Base-by-base conservation (phyloP, 2,329 filamentous ascomycete genomes). In the Knoxdaviesia capensis region DNA sequence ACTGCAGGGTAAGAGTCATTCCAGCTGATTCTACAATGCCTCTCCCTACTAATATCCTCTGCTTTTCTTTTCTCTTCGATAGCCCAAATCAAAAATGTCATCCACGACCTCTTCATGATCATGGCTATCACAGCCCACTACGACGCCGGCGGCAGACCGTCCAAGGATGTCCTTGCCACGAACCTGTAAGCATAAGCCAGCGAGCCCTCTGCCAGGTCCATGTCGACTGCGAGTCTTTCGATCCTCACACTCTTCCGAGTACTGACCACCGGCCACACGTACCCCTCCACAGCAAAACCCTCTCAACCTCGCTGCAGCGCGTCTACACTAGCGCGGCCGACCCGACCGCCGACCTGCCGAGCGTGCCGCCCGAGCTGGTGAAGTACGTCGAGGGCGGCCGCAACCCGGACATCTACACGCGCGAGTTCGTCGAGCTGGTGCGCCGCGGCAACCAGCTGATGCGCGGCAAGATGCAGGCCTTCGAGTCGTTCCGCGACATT, bases 401-500 rank as follows among this genome's bases (percentile, higher is more conserved):
- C 41, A 81, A 81, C 61, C 77, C 77, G 3, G 77, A 81, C 58
- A 80, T 81, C 50, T 81, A 81, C 63, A 81, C 77, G 43, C 66
- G 77, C 52, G 77, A 81, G 61, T 80, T 81, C 51, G 75, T 80
- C 52, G 77, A 81, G 68, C 64, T 77, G 41, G 74, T 77, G 29
- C 62, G 75, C 43, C 64, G 74, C 39, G 65, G 69, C 36, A 81
- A 81, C 60, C 77, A 80, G 64, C 60, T 77, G 46, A 67, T 77
- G 61, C 65, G 69, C 50, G 77, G 77, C 43, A 80, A 80, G 62
- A 63, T 67, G 56, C 55, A 59, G 50, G 76, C 75, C 34, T 81
- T 80, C 53, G 63, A 55, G 7, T 50, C 57, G 31, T 79, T 81
- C 53, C 61, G 74, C 42, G 74, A 80, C 56, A 62, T 74, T 29